Percentiles rank a stretch among this genome's conserved stretches.
Conservation (phyloP, 345 rosid species). For the Salix viminalis region DNA sequence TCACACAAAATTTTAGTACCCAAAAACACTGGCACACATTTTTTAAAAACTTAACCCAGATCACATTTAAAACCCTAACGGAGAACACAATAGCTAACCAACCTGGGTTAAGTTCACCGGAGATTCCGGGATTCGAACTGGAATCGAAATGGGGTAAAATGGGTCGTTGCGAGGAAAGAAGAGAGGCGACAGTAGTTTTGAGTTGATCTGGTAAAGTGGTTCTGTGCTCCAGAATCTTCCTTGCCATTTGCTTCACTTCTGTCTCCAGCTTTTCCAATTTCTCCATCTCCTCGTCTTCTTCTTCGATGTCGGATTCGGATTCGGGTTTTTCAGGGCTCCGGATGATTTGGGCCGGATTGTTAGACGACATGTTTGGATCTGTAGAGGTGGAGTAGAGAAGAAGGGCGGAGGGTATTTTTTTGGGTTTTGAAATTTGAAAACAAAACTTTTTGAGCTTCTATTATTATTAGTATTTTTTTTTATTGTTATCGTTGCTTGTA, state of each 20-base stretch:
- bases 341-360: background rate
- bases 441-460: background rate
- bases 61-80: constrained; percentile 23
- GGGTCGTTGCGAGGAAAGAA: constrained; percentile 46
- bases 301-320: background rate
- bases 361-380: constrained; percentile 24
- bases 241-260: constrained; percentile 58
- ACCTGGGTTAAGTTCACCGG: constrained; percentile 34
- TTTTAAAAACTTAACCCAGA: background rate
- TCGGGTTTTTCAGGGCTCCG: constrained; percentile 7
- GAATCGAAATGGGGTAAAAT: constrained; percentile 15
- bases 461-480: background rate
- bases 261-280: constrained; percentile 56
- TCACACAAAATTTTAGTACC: background rate
- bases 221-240: constrained; percentile 56
- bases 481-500: background rate
- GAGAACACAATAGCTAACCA: background rate
- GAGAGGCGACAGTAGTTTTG: constrained; percentile 39
- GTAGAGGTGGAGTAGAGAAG: background rate
- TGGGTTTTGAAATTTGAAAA: constrained; percentile 16
- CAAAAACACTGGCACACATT: background rate
- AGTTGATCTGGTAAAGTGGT: constrained; percentile 64
- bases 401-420: constrained; percentile 9
- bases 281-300: constrained; percentile 16
- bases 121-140: constrained; percentile 37